Base-by-base conservation (phyloP, 306 rosid genomes). In the Adenanthera pavonina region DNA sequence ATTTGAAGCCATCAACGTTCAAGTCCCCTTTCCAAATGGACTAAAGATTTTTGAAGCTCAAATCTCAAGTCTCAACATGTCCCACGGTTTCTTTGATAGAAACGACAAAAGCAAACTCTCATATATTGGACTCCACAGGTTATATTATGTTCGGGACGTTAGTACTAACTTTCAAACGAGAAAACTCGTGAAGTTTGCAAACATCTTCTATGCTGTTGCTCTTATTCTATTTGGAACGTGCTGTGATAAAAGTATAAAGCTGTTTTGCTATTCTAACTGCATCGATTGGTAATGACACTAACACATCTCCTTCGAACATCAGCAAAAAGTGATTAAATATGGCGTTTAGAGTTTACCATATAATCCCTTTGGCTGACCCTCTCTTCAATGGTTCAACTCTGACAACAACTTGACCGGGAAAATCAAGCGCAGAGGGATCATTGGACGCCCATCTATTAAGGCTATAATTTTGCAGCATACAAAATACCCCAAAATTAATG, bases 401-500 rank as follows among this genome's bases (percentile, higher is more conserved):
- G 5, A 47, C 59, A 33, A 47, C 40, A 47, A 59, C 33, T 72
- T 76, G 15, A 59, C 69, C 34, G 14, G 69, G 34, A 84, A 86
- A 78, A 76, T 69, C 65, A 75, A 60, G 35, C n/a, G 75, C 78
- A 49, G 51, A 36, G 33, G 75, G 78, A 57, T 69, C 35, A 82
- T 15, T 33, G 49, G 56, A 41, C 67, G n/a, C 9, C n/a, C n/a
- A 33, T 61, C 41, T 33, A 12, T 61, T 4, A 61, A 33, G 40
- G 43, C 41, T 2, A 61, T 35, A 12, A 25, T 75, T 11, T 5
- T 56, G 60, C 74, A 12, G 68, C 20, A 11, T 76, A 15, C 52
- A 69, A 19, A 76, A 33, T 53, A 67, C 69, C 60, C 46, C 47
- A 80, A 68, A 76, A n/a, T 62, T 60, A 66, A 67, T 71, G 76